Evolutionary conservation across 2,329 filamentous ascomycete genomes (phyloP).

Genomic region (Paramyrothecium sp.): DNA sequence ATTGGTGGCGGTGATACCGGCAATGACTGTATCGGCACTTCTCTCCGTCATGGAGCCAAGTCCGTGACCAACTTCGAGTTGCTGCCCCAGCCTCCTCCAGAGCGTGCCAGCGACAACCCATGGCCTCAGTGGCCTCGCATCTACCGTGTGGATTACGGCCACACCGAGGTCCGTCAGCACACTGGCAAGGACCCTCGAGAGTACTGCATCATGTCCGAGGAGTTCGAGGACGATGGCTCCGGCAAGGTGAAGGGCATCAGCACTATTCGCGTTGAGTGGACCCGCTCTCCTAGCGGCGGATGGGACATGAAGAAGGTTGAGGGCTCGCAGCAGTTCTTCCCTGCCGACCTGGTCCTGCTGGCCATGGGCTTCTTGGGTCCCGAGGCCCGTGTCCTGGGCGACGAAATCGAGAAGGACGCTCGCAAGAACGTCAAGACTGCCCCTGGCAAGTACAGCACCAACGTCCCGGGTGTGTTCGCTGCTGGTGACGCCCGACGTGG

Average conservation of each 20-base stretch:
- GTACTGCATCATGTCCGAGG: slow-evolving; percentile 97
- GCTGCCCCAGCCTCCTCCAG: slow-evolving; percentile 84
- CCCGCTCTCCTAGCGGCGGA: slow-evolving; percentile 80
- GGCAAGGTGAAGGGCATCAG: slow-evolving; percentile 95
- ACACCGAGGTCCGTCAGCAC: slow-evolving; percentile 93
- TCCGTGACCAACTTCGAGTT: slow-evolving; percentile 97
- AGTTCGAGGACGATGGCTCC: slow-evolving; percentile 85
- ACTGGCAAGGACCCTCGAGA: slow-evolving; percentile 95
- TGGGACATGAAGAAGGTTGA: slow-evolving; percentile 99
- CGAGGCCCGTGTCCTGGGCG: slow-evolving; percentile 82
- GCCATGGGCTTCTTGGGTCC: slow-evolving; percentile 98
- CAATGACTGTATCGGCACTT: slow-evolving; percentile 97
- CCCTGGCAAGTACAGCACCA: slow-evolving; percentile 83
- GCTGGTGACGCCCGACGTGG: slow-evolving; percentile 94
- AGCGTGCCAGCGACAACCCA: slow-evolving; percentile 91
- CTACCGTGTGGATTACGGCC: slow-evolving; percentile 97
- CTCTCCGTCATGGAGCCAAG: slow-evolving; percentile 91
- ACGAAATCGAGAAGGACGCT: slow-evolving; percentile 85
- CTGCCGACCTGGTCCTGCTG: slow-evolving; percentile 87
- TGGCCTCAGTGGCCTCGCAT: slow-evolving; percentile 99
- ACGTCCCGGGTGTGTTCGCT: slow-evolving; percentile 84
- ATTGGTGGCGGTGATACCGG: slow-evolving; percentile 98
- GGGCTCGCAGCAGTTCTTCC: slow-evolving; percentile 93
- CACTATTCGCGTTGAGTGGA: slow-evolving; percentile 94
- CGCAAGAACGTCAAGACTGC: slow-evolving; percentile 97